Base-by-base conservation (phyloP, 2,329 filamentous ascomycete species). In the Aspergillus glaucus region DNA sequence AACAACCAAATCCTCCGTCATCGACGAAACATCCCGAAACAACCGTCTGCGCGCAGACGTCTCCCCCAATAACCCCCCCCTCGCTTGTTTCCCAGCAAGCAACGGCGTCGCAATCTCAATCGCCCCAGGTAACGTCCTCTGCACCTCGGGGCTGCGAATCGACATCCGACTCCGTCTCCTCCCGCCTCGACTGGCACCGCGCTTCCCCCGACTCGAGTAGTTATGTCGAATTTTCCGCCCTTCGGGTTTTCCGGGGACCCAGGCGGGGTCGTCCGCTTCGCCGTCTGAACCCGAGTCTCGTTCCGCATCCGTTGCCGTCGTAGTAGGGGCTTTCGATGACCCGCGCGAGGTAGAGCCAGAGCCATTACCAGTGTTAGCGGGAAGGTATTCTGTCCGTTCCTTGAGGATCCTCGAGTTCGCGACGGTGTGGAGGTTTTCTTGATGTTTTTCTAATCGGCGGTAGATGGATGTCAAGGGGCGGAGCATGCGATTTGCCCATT, bases 401-500 rank as follows among this genome's bases (percentile, higher is more conserved):
- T 48, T 58, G 34, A 42, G 30, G 6, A 17, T 7, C 47, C 57
- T 60, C 7, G 59, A 49, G 45, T 58, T 56, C 8, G 59, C 52
- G 40, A 65, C 56, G 6, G 64, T 62, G 6, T 60, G 59, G 19
- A 62, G 52, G 9, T 57, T 63, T 44, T 69, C 65, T 49, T 69
- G 60, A 48, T 72, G 65, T 50, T 70, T 72, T 49, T 68, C 67
- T 28, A 74, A 56, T 45, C 68, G 66, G 45, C 66, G 62, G 49
- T 70, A 63, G 44, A 71, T 60, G 15, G 68, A 69, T 15, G 62
- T 64, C 47, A 75, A 57, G 28, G 71, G 71, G 50, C 70, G 68
- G 47, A 75, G 55, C 49, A 72, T 65, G 55, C 70, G 68, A 50
- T 71, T 70, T 47, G 67, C 69, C 70, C 70, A 72, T 66, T 62